Evolutionary conservation across 2,329 filamentous ascomycete species (phyloP).

Genomic region (Neonectria magnoliae): DNA sequence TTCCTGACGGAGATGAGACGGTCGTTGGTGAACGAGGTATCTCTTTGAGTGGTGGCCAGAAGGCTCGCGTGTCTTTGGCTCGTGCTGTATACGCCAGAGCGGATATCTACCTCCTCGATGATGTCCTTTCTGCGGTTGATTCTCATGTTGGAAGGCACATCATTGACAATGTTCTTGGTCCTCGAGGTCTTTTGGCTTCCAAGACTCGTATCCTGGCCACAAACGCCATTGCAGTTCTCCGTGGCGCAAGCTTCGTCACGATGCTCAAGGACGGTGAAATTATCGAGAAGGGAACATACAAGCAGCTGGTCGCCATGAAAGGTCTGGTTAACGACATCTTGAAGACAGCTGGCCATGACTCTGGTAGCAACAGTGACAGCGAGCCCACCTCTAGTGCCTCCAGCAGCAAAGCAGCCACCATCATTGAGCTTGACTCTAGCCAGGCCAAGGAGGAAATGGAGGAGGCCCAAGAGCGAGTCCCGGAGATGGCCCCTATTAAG

Average conservation of each 20-base stretch:
- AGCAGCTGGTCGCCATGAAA: slow-evolving; percentile 92
- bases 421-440: slow-evolving; percentile 61
- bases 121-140: slow-evolving; percentile 96
- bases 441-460: slow-evolving; percentile 75
- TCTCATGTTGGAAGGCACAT: slow-evolving; percentile 96
- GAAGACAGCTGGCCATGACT: slow-evolving; percentile 75
- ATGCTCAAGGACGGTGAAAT: slow-evolving; percentile 85
- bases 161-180: slow-evolving; percentile 91
- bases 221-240: slow-evolving; percentile 91
- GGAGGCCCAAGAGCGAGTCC: slow-evolving; percentile 79
- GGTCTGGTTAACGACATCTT: slow-evolving; percentile 88
- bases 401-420: slow-evolving; percentile 66
- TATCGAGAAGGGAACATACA: slow-evolving; percentile 88
- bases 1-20: slow-evolving; percentile 96
- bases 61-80: slow-evolving; percentile 90
- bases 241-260: slow-evolving; percentile 88
- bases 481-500: slow-evolving; percentile 81
- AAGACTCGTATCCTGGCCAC: slow-evolving; percentile 96
- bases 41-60: slow-evolving; percentile 94
- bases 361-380: slow-evolving; percentile 51
- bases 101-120: slow-evolving; percentile 95
- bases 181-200: slow-evolving; percentile 80
- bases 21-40: slow-evolving; percentile 97
- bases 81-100: slow-evolving; percentile 95
- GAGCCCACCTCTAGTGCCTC: slow-evolving; percentile 57